phyloP scores from a whole-genome alignment of 441 rosid species.

The Euphorbia celastroides region DNA sequence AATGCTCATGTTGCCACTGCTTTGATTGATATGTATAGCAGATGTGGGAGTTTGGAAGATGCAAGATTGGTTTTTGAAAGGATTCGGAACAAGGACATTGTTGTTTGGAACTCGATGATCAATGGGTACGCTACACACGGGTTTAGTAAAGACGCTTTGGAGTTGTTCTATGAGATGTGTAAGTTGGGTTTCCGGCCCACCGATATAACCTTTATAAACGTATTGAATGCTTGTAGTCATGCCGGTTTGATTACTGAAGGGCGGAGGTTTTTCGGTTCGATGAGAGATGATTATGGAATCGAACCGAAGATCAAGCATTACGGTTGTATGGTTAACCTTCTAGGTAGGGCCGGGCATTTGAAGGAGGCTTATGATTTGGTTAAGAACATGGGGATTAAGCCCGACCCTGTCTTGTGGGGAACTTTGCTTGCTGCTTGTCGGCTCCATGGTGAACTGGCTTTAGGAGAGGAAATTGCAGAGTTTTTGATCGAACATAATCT shows the following conservation, averaged over 20 bases:
- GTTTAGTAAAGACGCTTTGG: constrained; percentile 37
- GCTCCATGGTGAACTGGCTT: constrained; percentile 33
- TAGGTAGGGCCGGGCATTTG: constrained; percentile 47
- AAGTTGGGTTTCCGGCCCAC: constrained; percentile 51
- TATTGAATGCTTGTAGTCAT: constrained; percentile 62
- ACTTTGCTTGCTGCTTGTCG: constrained; percentile 54
- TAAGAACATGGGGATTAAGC: constrained; percentile 38
- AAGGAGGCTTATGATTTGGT: constrained; percentile 53
- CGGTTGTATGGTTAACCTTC: constrained; percentile 66
- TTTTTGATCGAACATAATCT: constrained; percentile 34
- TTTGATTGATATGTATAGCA: constrained; percentile 56
- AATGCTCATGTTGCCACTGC: constrained; percentile 53
- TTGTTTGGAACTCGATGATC: constrained; percentile 68
- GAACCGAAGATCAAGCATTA: constrained; percentile 61
- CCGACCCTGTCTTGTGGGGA: constrained; percentile 57
- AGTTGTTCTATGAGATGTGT: constrained; percentile 42
- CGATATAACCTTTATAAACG: constrained; percentile 57
- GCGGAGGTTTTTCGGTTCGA: constrained; percentile 34
- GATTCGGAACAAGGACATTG: constrained; percentile 41
- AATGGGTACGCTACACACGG: constrained; percentile 56
- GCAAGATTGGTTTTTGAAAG: constrained; percentile 46
- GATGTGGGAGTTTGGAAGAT: constrained; percentile 61
- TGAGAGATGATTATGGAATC: constrained; percentile 41
- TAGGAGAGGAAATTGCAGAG: constrained; percentile 51
- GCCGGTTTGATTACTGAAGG: constrained; percentile 69